phyloP scores from a whole-genome alignment of 1,284 basidiomycete genomes.

The Anthracocystis setariae region DNA sequence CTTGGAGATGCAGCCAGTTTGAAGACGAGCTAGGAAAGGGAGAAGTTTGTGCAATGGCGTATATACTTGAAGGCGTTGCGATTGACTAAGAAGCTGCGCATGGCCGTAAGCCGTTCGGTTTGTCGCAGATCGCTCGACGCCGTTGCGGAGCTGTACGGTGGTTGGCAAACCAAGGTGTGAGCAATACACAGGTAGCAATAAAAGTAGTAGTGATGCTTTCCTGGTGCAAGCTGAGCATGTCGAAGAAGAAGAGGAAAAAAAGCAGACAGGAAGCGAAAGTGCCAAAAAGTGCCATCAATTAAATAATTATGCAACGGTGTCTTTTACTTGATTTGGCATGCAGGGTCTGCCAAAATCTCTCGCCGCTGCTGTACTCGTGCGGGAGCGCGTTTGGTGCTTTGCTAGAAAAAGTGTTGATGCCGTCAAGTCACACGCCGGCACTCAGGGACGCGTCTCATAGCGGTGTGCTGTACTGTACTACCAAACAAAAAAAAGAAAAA shows the following conservation, averaged over 20 bases:
- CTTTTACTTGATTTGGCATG: conserved; percentile 9
- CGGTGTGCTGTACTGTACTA: conserved; percentile 3
- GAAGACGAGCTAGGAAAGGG: too few species aligned
- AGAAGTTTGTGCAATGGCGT: background rate
- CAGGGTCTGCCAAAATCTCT: conserved; percentile 17
- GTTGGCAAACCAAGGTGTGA: conserved; percentile 59
- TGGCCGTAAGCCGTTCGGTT: conserved; percentile 48
- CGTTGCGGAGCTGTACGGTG: conserved; percentile 37
- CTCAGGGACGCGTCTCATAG: conserved; percentile 5
- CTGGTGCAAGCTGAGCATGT: background rate
- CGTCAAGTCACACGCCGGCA: background rate
- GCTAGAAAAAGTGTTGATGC: background rate
- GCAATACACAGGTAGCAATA: too few species aligned
- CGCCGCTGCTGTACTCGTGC: background rate
- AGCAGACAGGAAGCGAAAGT: background rate
- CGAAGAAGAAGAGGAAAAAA: background rate
- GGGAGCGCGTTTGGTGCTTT: too few species aligned
- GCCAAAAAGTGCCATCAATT: too few species aligned
- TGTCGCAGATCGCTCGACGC: conserved; percentile 46
- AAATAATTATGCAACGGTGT: background rate
- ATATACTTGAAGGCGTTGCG: conserved; percentile 26
- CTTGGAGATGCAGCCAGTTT: background rate
- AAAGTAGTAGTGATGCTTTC: background rate
- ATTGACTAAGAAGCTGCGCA: conserved; percentile 37
- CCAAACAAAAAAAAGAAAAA: too few species aligned